Evolutionary conservation across 495 filamentous ascomycete genomes (phyloP), one percentile per base, ranked within the genome.

Genomic region (Baudoinia panamericana): DNA sequence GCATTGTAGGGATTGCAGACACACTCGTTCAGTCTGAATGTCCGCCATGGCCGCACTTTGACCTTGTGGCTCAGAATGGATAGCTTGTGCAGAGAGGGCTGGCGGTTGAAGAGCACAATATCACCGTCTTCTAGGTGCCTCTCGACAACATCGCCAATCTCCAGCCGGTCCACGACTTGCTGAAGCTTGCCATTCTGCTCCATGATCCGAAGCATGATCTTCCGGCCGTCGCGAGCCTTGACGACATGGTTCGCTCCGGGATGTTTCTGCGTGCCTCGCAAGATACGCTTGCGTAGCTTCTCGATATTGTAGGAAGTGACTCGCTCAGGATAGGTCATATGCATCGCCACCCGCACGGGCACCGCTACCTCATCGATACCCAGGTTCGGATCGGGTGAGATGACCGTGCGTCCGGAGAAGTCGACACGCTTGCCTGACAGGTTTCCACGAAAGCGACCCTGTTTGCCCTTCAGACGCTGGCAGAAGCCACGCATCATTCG

Each of bases 1-100:
- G 90, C 90, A 61, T 97, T 97, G 70, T 97, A 97, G 7, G 90
- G 90, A 30, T 84, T 88, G 57, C 90, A 97, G 5, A 92, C 90
- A 72, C 90, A 96, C 56, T 97, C 90, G 56, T 97, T 97, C 36
- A 97, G 69, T 31, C 90, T 79, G 61, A 97, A 96, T 0, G 90
- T 97, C 56, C 88, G 78, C 75, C 93, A 88, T 5, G 88, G 90
- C 35, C 92, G 78, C 34, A 97, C 75, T 57, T 92, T 94, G 43
- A 78, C 90, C 52, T 76, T 78, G 63, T 97, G 90, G 52, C 80
- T 83, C 56, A 97, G 82, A 58, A 97, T 96, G 71, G 82, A 90
- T 43, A 97, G 78, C 55, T 96, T 97, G 70, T 97, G 90, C 15
- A 97, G 73, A 0, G 92, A 96, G 0, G 90, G 90, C 61, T 97